phyloP scores from a whole-genome alignment of 2,329 filamentous ascomycete genomes.

The Zalaria sp. region DNA sequence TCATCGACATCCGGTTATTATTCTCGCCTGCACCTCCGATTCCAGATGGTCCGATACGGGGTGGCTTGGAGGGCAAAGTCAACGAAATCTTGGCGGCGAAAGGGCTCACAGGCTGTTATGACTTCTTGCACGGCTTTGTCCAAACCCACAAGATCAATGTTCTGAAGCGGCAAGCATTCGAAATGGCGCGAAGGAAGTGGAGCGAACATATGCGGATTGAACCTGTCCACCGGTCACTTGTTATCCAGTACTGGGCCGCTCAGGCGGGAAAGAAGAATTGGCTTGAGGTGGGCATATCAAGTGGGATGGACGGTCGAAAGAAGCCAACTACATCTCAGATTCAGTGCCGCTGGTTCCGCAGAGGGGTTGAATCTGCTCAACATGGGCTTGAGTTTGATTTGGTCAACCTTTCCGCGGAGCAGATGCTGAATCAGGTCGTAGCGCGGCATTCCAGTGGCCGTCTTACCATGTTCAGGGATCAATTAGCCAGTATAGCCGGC shows the following conservation, averaged over 20 bases:
- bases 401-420: conserved; percentile 56
- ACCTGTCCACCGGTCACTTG: conserved; percentile 63
- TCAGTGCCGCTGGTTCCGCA: conserved; percentile 67
- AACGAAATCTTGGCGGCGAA: conserved; percentile 58
- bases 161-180: conserved; percentile 60
- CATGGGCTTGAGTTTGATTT: conserved; percentile 54
- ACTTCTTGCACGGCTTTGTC: conserved; percentile 74
- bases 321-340: conserved; percentile 27
- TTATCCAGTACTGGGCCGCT: conserved; percentile 81
- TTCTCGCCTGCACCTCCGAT: conserved; percentile 57
- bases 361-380: conserved; percentile 60
- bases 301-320: conserved; percentile 31
- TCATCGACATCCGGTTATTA: conserved; percentile 77
- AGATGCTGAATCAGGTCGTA: conserved; percentile 59
- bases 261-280: conserved; percentile 66
- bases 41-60: conserved; percentile 45
- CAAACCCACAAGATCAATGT: conserved; percentile 84
- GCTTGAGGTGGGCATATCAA: conserved; percentile 74
- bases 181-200: conserved; percentile 60
- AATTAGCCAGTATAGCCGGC: conserved; percentile 43
- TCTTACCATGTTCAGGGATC: conserved; percentile 50
- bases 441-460: conserved; percentile 61
- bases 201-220: conserved; percentile 65
- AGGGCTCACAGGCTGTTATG: conserved; percentile 68
- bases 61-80: conserved; percentile 53